Evolutionary conservation across 1,284 basidiomycete genomes (phyloP).

Genomic region (Tranzscheliella williamsii): DNA sequence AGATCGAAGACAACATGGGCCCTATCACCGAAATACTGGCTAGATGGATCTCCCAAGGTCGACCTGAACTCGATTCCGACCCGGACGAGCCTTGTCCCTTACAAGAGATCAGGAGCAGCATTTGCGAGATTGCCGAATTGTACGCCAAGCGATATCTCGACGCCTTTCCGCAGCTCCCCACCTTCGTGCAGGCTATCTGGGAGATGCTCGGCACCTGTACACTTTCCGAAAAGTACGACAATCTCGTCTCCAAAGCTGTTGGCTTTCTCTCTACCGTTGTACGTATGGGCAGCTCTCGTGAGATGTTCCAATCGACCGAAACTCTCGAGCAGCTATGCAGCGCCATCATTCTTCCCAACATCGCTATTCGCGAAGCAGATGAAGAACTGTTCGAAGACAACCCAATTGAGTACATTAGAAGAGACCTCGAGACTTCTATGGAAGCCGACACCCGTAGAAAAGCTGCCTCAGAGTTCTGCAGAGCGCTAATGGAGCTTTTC

Average conservation of each 20-base stretch:
- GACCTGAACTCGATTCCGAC: slow-evolving; percentile 46
- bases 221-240: slow-evolving; percentile 74
- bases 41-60: slow-evolving; percentile 49
- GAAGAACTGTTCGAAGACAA: slow-evolving; percentile 97
- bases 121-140: slow-evolving; percentile 90
- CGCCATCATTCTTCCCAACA: slow-evolving; percentile 91
- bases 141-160: slow-evolving; percentile 91
- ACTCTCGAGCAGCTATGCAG: slow-evolving; percentile 83
- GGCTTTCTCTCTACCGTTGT: slow-evolving; percentile 91
- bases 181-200: slow-evolving; percentile 91
- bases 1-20: slow-evolving; percentile 83
- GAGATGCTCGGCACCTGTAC: slow-evolving; percentile 77
- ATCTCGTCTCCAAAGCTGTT: slow-evolving; percentile 89
- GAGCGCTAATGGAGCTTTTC: slow-evolving; percentile 79
- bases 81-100: slow-evolving; percentile 84
- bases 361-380: slow-evolving; percentile 83
- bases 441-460: slow-evolving; percentile 79
- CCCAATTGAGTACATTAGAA: slow-evolving; percentile 89
- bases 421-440: slow-evolving; percentile 73
- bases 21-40: slow-evolving; percentile 54
- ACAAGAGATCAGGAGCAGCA: slow-evolving; percentile 82
- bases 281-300: slow-evolving; percentile 66
- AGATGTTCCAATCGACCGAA: slow-evolving; percentile 67
- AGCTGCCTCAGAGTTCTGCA: slow-evolving; percentile 88
- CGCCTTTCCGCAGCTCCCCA: slow-evolving; percentile 76